These are phyloP conservation scores for Glycine latifolia DNA, from an alignment of 306 rosid genomes.

Conservation along the genomic window DNA sequence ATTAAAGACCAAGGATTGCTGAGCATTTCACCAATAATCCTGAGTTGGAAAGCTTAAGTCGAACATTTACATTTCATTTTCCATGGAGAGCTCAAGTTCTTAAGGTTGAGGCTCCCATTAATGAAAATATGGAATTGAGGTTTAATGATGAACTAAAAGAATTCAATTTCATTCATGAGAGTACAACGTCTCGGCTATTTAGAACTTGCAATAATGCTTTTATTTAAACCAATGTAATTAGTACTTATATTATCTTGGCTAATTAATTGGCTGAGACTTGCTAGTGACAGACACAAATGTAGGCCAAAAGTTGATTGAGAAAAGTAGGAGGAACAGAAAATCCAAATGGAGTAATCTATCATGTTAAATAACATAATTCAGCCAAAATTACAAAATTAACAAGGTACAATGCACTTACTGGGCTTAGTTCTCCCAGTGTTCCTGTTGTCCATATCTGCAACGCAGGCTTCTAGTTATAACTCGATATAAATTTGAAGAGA, in stretches of 20 bases:
- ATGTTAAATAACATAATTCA: background rate
- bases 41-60: no score
- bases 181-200: no score
- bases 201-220: no score
- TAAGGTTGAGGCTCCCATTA: no score
- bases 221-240: background rate
- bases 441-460: constrained; percentile 90
- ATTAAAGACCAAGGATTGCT: background rate
- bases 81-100: no score
- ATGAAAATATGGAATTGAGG: no score
- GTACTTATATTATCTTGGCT: background rate
- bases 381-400: background rate
- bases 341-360: no score
- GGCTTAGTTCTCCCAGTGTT: constrained; percentile 90
- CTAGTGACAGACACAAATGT: background rate
- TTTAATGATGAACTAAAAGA: no score
- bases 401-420: constrained; percentile 58
- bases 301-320: background rate
- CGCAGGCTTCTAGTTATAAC: constrained; percentile 19
- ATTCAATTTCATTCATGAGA: no score
- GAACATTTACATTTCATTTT: no score
- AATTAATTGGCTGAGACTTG: background rate
- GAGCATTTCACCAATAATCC: no score
- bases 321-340: no score
- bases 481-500: background rate